Percentiles rank a stretch among this genome's conserved stretches.
Evolutionary conservation across 441 rosid genomes (phyloP).

Genomic region (Mallotus japonicus): DNA sequence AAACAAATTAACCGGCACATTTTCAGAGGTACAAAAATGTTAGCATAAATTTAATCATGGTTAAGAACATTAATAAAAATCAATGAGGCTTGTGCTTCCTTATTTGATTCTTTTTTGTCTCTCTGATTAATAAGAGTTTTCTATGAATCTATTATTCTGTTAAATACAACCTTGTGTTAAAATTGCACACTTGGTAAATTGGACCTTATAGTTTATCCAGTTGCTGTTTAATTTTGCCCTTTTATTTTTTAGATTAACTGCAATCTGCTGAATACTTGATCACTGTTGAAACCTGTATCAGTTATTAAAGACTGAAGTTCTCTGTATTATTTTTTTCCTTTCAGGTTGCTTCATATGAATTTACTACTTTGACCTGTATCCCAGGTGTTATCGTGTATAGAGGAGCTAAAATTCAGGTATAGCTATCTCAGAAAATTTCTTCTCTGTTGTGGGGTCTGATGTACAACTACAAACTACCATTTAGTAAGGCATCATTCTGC

Average conservation of each 20-base stretch:
- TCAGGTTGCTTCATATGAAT: slow-evolving; percentile 98
- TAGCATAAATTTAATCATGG: background rate
- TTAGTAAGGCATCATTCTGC: background rate
- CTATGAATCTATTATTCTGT: background rate
- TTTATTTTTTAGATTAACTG: background rate
- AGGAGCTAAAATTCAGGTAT: slow-evolving; percentile 98
- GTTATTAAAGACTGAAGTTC: slow-evolving; percentile 8
- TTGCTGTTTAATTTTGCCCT: background rate
- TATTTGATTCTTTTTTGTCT: background rate
- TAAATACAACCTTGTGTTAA: background rate
- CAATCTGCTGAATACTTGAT: background rate
- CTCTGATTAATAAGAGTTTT: background rate
- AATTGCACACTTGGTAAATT: background rate
- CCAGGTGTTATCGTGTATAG: slow-evolving; percentile 89
- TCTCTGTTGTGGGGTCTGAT: background rate
- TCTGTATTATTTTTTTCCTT: slow-evolving; percentile 18
- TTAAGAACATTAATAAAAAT: background rate
- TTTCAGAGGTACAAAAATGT: slow-evolving; percentile 68
- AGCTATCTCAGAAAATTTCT: background rate
- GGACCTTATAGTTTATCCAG: background rate
- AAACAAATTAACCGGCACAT: slow-evolving; percentile 87
- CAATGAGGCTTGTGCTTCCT: background rate
- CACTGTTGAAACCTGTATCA: background rate
- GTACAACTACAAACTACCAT: background rate
- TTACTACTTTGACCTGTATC: slow-evolving; percentile 94